Base-by-base conservation (phyloP, 163 green algal species). In the Chlorella variabilis region DNA sequence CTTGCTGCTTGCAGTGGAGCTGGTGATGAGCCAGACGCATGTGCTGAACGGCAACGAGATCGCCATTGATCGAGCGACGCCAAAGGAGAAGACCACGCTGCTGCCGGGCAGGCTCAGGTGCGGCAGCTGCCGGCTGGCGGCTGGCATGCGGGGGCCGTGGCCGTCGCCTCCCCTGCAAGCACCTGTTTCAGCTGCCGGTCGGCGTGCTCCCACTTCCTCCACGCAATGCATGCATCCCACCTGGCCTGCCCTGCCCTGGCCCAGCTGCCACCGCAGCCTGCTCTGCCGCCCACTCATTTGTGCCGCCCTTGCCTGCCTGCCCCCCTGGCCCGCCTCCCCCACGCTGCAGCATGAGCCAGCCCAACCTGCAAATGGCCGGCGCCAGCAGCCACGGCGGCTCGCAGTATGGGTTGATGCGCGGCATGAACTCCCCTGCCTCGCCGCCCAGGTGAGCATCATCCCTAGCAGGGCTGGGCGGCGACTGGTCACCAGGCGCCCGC, bases 31-130 rank as follows among this genome's bases (percentile, higher is more conserved):
- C 0, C 73, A 80, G 34, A 92, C 92, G 67, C 94, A 98, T 85
- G 78, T 81, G 70, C 86, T 98, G 68, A 91, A 94, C 48, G 94
- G 93, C 31, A 91, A 95, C 65, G 94, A 98, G 82, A 90, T 98
- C 18, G 94, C 94, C 27, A 94, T 98, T 25, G 93, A 98, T 86
- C 77, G 93, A 13, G 94, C 94, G 4, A 97, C 92, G 0, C 94
- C 94, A 36, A 98, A 98, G 84, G 94, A 91, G 11, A 78, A 78
- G 62, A 41, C 61, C 31, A 51, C 34, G 11, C 81, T 83, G 66
- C 66, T 83, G 65, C 77, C 54, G 36, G 76, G 76, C 5, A 54
- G 62, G 62, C 48, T 49, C 5, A 63, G 69, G 69, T 76, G 69
- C 34, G 34, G 65, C 61, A 69, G 18, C 61, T 39, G 61, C 17